A percentile compares a stretch with the other conserved stretches of the same genome.
phyloP scores from a whole-genome alignment of 768 basidiomycete genomes.

The Lentinus tigrinus region DNA sequence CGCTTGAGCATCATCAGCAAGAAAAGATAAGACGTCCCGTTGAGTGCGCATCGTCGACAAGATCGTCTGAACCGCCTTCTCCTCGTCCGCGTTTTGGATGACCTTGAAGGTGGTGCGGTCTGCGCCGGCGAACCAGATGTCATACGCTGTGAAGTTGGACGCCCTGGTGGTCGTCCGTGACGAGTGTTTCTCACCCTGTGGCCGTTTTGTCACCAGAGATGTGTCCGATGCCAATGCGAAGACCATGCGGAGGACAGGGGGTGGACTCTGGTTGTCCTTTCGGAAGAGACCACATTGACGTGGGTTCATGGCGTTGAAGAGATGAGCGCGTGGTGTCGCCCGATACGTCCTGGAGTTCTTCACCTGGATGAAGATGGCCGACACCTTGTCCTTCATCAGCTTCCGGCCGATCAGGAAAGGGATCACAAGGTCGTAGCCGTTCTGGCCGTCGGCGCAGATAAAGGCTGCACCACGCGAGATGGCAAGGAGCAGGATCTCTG shows the following conservation, averaged over 20 bases:
- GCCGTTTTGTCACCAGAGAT: neutral
- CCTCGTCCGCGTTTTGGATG: neutral
- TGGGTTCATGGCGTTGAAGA: constrained; percentile 30
- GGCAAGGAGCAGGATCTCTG: constrained; percentile 20
- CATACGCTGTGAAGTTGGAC: constrained; percentile 12
- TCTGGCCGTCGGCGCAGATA: constrained; percentile 25
- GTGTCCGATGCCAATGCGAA: constrained; percentile 20
- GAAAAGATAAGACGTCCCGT: neutral
- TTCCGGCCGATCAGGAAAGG: constrained; percentile 22
- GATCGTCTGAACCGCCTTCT: neutral
- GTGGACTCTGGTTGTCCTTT: constrained; percentile 19
- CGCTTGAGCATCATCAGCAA: neutral
- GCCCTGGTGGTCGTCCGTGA: neutral
- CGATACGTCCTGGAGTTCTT: constrained; percentile 23
- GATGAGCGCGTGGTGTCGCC: neutral
- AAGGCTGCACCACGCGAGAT: constrained; percentile 29
- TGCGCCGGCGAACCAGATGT: constrained; percentile 18
- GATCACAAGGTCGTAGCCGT: constrained; percentile 27
- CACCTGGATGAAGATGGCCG: constrained; percentile 27
- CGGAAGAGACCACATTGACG: constrained; percentile 18
- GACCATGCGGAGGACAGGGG: constrained; percentile 14
- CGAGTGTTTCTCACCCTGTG: neutral
- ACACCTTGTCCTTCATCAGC: constrained; percentile 17
- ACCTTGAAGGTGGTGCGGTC: neutral
- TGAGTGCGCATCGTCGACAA: neutral